Evolutionary conservation across 768 basidiomycete genomes (phyloP).

Genomic region (Mrakia hoshinonis): DNA sequence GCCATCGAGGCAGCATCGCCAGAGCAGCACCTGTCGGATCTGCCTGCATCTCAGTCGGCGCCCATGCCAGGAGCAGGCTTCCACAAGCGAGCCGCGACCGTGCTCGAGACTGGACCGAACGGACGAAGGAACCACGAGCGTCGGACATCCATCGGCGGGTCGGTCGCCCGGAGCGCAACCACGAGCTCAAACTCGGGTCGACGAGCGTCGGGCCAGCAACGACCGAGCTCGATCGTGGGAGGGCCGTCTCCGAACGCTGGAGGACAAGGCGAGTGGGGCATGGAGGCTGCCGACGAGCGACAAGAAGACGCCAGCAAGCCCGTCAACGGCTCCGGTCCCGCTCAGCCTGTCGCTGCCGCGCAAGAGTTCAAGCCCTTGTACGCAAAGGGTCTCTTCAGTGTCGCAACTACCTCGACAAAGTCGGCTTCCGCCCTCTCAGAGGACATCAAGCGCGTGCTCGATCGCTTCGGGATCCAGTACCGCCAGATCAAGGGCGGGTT

Average conservation of each 20-base stretch:
- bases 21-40: neutral
- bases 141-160: slow-evolving; percentile 35
- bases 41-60: slow-evolving; percentile 21
- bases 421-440: slow-evolving; percentile 65
- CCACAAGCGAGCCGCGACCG: slow-evolving; percentile 33
- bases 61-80: slow-evolving; percentile 12
- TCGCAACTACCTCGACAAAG: slow-evolving; percentile 91
- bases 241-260: slow-evolving; percentile 36
- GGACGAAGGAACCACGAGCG: slow-evolving; percentile 33
- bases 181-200: slow-evolving; percentile 7
- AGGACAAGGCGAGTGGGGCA: slow-evolving; percentile 43
- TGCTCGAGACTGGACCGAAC: slow-evolving; percentile 25
- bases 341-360: slow-evolving; percentile 36
- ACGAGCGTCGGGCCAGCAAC: slow-evolving; percentile 20
- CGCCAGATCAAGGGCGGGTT: slow-evolving; percentile 82
- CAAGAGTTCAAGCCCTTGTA: slow-evolving; percentile 85
- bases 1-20: neutral
- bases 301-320: slow-evolving; percentile 11
- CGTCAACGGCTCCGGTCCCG: slow-evolving; percentile 11
- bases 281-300: slow-evolving; percentile 16
- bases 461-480: slow-evolving; percentile 91
- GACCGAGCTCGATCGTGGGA: slow-evolving; percentile 9
- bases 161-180: slow-evolving; percentile 17
- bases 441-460: slow-evolving; percentile 77
- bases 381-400: slow-evolving; percentile 91